These are phyloP conservation scores for Fusarium globosum DNA, from an alignment of 2,329 filamentous ascomycete species.

Conservation along the genomic window DNA sequence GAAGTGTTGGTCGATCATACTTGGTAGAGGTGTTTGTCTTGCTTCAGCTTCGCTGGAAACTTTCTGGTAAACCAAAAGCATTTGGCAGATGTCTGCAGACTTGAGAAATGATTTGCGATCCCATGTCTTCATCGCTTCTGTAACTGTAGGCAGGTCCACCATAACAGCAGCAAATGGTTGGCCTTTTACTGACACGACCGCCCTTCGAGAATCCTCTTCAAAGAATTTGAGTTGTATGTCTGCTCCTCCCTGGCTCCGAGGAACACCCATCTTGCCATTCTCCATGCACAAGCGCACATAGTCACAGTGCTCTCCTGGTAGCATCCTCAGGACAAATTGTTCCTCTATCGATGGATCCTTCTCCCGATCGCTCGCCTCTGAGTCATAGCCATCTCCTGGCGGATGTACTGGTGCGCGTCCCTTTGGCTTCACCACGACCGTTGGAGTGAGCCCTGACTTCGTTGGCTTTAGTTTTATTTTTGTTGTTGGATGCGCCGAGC, in stretches of 20 bases:
- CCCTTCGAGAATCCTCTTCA: slow-evolving; percentile 77
- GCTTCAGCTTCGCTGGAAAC: slow-evolving; percentile 76
- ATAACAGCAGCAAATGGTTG: slow-evolving; percentile 80
- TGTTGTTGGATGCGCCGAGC: slow-evolving; percentile 55
- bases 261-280: slow-evolving; percentile 79
- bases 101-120: slow-evolving; percentile 90
- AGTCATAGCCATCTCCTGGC: slow-evolving; percentile 93
- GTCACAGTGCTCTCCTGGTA: slow-evolving; percentile 85
- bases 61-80: slow-evolving; percentile 81
- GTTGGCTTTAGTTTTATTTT: slow-evolving; percentile 65
- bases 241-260: slow-evolving; percentile 72
- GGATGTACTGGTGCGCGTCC: slow-evolving; percentile 76
- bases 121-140: slow-evolving; percentile 94
- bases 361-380: slow-evolving; percentile 92
- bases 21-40: slow-evolving; percentile 73
- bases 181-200: slow-evolving; percentile 75
- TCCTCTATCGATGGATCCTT: slow-evolving; percentile 88
- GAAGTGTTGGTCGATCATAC: slow-evolving; percentile 74
- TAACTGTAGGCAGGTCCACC: slow-evolving; percentile 86
- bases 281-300: slow-evolving; percentile 81
- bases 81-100: slow-evolving; percentile 87
- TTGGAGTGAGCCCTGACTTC: slow-evolving; percentile 52
- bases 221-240: slow-evolving; percentile 87
- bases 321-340: slow-evolving; percentile 89
- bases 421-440: slow-evolving; percentile 67